Base-by-base conservation (phyloP, 2,329 filamentous ascomycete genomes). In the Myriosclerotinia scirpicola region DNA sequence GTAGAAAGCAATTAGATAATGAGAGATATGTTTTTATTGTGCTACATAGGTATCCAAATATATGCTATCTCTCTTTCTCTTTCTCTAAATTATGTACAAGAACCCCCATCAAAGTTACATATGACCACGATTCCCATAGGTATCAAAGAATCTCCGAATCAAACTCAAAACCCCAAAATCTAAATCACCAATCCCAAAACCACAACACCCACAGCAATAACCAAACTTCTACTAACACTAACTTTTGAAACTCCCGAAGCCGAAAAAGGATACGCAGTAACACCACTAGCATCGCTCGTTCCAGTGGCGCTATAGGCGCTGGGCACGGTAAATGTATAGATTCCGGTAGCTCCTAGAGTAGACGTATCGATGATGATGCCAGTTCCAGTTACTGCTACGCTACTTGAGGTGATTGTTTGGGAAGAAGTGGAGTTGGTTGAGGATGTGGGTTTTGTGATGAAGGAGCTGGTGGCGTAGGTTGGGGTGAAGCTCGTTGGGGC, bases 321-420 rank as follows among this genome's bases (percentile, higher is more conserved):
- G 3, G 64, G 64, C 20, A 61, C n/a, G 6, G 64, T 55, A 34
- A 61, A 65, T 40, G 48, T 65, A n/a, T 61, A 65, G 15, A 48
- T 65, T 44, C 53, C 48, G 36, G 26, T 61, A 3, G 14, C 34
- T 11, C 36, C 38, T 9, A 38, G 30, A 9, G 58, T 60, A 26
- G 58, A 30, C 2, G 55, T 65, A 12, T 61, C 64, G 46, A 59
- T 59, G 20, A 61, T 36, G 36, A 65, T 60, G 34, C 38, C 38
- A 20, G 54, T 53, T 15, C 36, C 55, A n/a, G 38, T 60, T n/a
- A 50, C 17, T 8, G 55, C 53, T 15, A n/a, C 14, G 38, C 30
- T 34, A 22, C 36, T 52, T 8, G 63, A 42, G 14, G 34, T 46
- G 42, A 40, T 55, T 2, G n/a, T 65, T 50, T 34, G 53, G n/a